phyloP scores from a whole-genome alignment of 169 alveolate genomes.

The Plasmodium knowlesi region DNA sequence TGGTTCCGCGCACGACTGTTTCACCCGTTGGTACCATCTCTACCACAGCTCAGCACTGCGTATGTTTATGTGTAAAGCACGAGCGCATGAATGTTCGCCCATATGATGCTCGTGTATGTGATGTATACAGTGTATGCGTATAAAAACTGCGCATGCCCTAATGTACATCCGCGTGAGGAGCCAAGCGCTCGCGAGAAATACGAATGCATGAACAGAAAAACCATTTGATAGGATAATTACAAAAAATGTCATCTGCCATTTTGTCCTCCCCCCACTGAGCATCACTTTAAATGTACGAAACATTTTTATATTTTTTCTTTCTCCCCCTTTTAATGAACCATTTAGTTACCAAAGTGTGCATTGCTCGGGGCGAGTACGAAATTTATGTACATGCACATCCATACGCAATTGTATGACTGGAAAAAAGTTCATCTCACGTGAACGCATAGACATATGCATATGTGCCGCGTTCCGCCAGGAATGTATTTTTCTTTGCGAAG shows the following conservation, averaged over 20 bases:
- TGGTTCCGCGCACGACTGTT: not conserved
- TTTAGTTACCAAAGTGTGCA: not conserved
- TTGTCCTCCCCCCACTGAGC: not conserved
- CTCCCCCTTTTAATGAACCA: not conserved
- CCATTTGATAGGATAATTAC: not conserved
- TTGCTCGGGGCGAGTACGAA: not conserved
- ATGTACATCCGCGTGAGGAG: not conserved
- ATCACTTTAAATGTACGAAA: not conserved
- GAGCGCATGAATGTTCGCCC: not conserved
- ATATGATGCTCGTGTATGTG: not conserved
- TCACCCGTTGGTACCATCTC: not conserved
- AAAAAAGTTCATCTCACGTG: not conserved
- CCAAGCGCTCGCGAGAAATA: not conserved
- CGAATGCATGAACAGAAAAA: not conserved
- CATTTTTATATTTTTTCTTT: not conserved
- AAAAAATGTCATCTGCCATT: not conserved
- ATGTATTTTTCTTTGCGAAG: not conserved
- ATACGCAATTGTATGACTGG: not conserved
- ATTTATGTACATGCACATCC: not conserved
- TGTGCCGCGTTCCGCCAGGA: constrained; percentile 4
- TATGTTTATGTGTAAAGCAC: not conserved
- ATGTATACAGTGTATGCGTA: not conserved
- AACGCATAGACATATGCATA: constrained; percentile 6
- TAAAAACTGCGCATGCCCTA: not conserved
- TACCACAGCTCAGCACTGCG: not conserved